Conservation (phyloP, 1,139 yeast species). For the Protomyces inundatus region DNA sequence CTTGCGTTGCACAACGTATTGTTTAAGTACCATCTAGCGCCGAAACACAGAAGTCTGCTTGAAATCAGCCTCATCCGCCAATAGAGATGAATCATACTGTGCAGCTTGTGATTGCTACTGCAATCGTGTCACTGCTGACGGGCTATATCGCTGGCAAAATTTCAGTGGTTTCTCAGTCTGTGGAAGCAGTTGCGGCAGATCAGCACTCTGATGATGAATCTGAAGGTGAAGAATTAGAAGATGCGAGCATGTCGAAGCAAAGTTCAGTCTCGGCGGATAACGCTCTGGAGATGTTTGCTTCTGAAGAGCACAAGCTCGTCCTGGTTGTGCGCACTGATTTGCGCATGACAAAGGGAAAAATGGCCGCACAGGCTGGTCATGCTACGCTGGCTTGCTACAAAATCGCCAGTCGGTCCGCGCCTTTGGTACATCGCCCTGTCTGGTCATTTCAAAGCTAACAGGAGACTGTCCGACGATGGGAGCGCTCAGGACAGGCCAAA, state of each 20-base stretch:
- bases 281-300: not conserved
- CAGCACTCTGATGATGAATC: not conserved
- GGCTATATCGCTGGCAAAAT: not conserved
- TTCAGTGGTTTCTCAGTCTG: not conserved
- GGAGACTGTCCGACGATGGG: constrained; percentile 57
- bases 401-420: constrained; percentile 49
- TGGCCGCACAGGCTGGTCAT: constrained; percentile 96
- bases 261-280: not conserved
- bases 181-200: not conserved
- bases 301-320: constrained; percentile 49
- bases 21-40: too few relatives aligned
- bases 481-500: constrained; percentile 84
- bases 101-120: not conserved
- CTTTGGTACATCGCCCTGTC: constrained; percentile 47
- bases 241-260: not conserved
- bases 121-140: not conserved
- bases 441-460: not conserved
- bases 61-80: too few relatives aligned
- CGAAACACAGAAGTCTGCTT: too few relatives aligned
- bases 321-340: constrained; percentile 82
- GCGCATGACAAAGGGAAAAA: constrained; percentile 87
- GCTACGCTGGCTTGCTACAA: constrained; percentile 92
- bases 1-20: too few relatives aligned
- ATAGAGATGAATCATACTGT: not conserved
- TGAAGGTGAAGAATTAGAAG: not conserved